phyloP scores from a whole-genome alignment of 148 eudicot species.

The Vaccinium macrocarpon region DNA sequence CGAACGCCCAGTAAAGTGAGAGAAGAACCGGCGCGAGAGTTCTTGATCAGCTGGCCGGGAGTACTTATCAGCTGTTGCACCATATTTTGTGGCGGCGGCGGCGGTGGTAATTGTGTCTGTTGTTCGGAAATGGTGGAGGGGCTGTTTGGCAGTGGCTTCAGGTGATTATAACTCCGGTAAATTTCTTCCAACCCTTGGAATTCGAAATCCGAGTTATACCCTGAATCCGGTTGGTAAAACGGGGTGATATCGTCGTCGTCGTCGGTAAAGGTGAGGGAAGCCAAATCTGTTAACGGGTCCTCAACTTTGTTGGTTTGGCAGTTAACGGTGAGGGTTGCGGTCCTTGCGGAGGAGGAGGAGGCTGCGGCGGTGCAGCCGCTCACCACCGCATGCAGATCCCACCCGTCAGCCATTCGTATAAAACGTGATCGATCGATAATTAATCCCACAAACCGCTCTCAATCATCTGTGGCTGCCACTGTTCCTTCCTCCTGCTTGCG shows the following conservation, averaged over 20 bases:
- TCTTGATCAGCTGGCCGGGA: not conserved
- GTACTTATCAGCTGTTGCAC: constrained; percentile 14
- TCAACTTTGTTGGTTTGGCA: not conserved
- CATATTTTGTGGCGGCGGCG: not conserved
- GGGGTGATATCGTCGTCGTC: constrained; percentile 17
- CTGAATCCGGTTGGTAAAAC: not conserved
- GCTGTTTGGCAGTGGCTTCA: not conserved
- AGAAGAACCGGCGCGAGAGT: constrained; percentile 10
- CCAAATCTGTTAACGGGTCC: constrained; percentile 18
- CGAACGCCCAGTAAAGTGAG: constrained; percentile 12
- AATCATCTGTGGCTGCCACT: not conserved
- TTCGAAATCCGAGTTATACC: not conserved
- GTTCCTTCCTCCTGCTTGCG: not conserved
- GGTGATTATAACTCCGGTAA: constrained; percentile 14
- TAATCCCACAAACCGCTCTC: not conserved
- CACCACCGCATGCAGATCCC: constrained; percentile 56
- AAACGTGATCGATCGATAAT: not conserved
- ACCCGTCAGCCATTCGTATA: constrained; percentile 31
- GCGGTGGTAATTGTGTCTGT: not conserved
- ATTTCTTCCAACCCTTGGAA: constrained; percentile 35
- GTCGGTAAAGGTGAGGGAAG: constrained; percentile 12
- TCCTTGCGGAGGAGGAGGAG: not conserved
- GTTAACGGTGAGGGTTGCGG: not conserved
- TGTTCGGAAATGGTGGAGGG: constrained; percentile 10
- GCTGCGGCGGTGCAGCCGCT: constrained; percentile 28